Conservation (phyloP, 2,329 filamentous ascomycete species). For the Stenocarpella maydis region DNA sequence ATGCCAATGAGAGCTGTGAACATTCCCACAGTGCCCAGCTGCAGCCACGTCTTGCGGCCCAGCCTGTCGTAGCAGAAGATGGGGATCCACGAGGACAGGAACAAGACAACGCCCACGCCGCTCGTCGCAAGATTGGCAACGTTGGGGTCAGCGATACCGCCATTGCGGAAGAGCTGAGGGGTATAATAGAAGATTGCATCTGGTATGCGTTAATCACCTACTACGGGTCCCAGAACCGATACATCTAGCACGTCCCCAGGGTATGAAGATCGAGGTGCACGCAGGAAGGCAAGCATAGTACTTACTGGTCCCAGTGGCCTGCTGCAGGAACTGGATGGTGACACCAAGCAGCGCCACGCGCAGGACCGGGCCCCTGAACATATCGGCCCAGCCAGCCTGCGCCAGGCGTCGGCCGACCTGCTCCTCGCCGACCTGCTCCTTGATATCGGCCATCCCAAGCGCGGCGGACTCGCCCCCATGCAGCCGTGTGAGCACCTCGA, state of each 20-base stretch:
- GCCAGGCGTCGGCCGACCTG: conserved; percentile 33
- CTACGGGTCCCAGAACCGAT: too few species aligned
- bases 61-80: conserved; percentile 44
- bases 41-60: conserved; percentile 44
- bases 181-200: conserved; percentile 44
- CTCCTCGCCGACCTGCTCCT: conserved; percentile 39
- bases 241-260: too few species aligned
- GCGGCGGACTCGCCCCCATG: conserved; percentile 36
- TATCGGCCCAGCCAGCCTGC: conserved; percentile 41
- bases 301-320: conserved; percentile 41
- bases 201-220: too few species aligned
- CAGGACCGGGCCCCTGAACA: conserved; percentile 42
- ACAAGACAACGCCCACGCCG: conserved; percentile 42
- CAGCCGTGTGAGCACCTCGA: conserved; percentile 36
- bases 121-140: conserved; percentile 43
- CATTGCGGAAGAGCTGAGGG: conserved; percentile 42
- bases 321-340: conserved; percentile 43
- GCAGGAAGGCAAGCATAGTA: too few species aligned
- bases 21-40: conserved; percentile 43
- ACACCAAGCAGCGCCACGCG: conserved; percentile 43
- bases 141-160: conserved; percentile 62
- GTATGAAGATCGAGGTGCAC: too few species aligned
- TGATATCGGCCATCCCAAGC: conserved; percentile 55
- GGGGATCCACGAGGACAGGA: conserved; percentile 43
- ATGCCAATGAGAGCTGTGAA: conserved; percentile 41